phyloP scores from a whole-genome alignment of 768 basidiomycete species.

The Pseudohyphozyma bogoriensis region DNA sequence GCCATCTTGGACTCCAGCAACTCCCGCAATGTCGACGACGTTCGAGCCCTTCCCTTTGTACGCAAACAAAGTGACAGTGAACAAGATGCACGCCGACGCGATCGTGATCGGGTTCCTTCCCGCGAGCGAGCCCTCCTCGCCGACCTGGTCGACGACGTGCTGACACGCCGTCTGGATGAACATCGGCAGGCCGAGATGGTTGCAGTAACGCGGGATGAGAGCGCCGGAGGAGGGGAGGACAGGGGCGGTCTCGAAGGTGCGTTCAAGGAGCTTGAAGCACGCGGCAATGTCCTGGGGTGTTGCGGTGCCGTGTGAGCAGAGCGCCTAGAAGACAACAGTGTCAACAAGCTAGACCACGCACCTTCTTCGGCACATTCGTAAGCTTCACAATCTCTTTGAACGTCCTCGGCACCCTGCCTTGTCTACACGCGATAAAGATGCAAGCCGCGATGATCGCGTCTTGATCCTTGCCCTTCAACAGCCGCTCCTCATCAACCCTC shows the following conservation, averaged over 20 bases:
- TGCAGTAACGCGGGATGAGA: constrained; percentile 84
- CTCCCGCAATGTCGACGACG: constrained; percentile 72
- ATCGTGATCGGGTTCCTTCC: constrained; percentile 95
- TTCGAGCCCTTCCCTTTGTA: constrained; percentile 63
- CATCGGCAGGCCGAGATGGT: constrained; percentile 74
- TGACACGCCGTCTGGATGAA: constrained; percentile 72
- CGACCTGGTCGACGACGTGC: constrained; percentile 69
- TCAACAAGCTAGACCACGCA: constrained; percentile 62
- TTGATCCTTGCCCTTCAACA: constrained; percentile 78
- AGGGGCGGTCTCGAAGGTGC: constrained; percentile 44
- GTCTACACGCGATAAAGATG: constrained; percentile 93
- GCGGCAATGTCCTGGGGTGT: constrained; percentile 26
- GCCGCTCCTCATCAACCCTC: constrained; percentile 89
- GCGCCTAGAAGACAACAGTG: too few species aligned
- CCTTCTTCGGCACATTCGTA: constrained; percentile 87
- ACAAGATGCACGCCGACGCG: constrained; percentile 92
- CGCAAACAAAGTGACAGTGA: constrained; percentile 73
- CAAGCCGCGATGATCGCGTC: constrained; percentile 94
- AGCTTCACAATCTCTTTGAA: constrained; percentile 92
- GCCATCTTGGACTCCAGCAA: constrained; percentile 89
- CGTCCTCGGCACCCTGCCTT: constrained; percentile 88
- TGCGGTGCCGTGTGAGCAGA: constrained; percentile 34
- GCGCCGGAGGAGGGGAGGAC: constrained; percentile 61
- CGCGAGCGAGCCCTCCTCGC: constrained; percentile 77
- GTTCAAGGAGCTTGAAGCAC: constrained; percentile 34